Evolutionary conservation across 257 asterid genomes (phyloP), one percentile per base, ranked within the genome.

Genomic region (Penstemon eatonii): DNA sequence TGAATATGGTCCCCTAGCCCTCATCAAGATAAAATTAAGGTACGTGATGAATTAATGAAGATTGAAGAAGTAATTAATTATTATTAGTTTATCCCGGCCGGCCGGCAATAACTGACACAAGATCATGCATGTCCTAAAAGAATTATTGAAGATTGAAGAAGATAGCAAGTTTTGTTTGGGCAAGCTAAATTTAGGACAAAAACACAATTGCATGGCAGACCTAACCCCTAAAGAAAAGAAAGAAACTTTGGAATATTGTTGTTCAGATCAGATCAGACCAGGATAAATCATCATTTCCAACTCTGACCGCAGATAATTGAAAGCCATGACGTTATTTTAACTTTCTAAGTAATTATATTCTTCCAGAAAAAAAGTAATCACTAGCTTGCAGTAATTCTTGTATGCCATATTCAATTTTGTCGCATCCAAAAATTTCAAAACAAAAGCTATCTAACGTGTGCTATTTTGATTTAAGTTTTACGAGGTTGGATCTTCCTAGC

Each of bases 241-340:
- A 54, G 72, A 41, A 52, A 69, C n/a, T 55, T 69, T 75, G 72
- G 68, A 64, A 42, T 57, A 59, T 64, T 64, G 72, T 45, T 42
- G 19, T 56, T 65, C 56, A 15, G 18, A 15, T 15, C 18, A 15
- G 18, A 15, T 42, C 69, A 53, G 19, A 63, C 60, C 56, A 42
- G 38, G 73, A 69, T 69, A 65, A 70, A 60, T 46, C 72, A 69
- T 66, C 73, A 68, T 79, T 79, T 66, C 78, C 81, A 65, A 72
- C 68, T 65, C 56, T 62, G 38, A 55, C 67, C 56, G 72, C 33
- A 25, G 33, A 25, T 25, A 25, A 25, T 25, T 25, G 33, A 25
- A 25, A 25, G 33, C 33, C 33, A 25, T 25, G 33, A 25, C 33
- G 33, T 2, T 1, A 25, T 25, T 25, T 25, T 25, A 25, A 25